Base-by-base conservation (phyloP, 139 green algal genomes). In the Limnomonas spitsbergensis region DNA sequence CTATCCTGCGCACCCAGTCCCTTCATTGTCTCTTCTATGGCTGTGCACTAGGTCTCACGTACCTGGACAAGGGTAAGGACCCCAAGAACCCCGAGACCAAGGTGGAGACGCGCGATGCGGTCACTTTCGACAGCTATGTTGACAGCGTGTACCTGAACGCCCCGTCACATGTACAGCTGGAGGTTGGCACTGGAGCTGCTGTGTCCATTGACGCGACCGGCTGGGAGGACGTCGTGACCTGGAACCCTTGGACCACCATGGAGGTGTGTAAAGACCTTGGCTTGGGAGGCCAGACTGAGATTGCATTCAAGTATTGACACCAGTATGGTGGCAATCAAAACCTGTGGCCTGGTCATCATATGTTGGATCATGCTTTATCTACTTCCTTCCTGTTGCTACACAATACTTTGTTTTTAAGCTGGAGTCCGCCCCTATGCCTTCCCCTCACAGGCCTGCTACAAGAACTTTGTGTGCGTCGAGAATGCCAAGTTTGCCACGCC, bases 1-100 rank as follows among this genome's bases (percentile, higher is more conserved):
- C n/a, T n/a, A n/a, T n/a, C n/a, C n/a, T n/a, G n/a, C n/a, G n/a
- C n/a, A n/a, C n/a, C n/a, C n/a, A n/a, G n/a, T n/a, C n/a, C n/a
- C n/a, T n/a, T n/a, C n/a, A n/a, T n/a, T n/a, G n/a, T n/a, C n/a
- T n/a, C n/a, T n/a, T n/a, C n/a, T n/a, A n/a, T n/a, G n/a, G n/a
- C n/a, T n/a, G n/a, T n/a, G n/a, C n/a, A n/a, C n/a, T n/a, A 70
- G 95, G 93, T 32, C 82, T 97, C 40, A 90, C 85, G 9, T 96
- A 95, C 83, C 85, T 97, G n/a, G 91, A 97, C 87, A 98, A 95
- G 88, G 81, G 82, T 29, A 85, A 86, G 69, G 90, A 97, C 86
- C 80, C 91, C 73, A 91, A 91, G 38, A 93, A 93, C 84, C 92
- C 94, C 2, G 81, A 79, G 66, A 85, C 73, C 39, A 85, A 90